Evolutionary conservation across 2,329 filamentous ascomycete species (phyloP).

Genomic region (Trichophyton mentagrophytes): DNA sequence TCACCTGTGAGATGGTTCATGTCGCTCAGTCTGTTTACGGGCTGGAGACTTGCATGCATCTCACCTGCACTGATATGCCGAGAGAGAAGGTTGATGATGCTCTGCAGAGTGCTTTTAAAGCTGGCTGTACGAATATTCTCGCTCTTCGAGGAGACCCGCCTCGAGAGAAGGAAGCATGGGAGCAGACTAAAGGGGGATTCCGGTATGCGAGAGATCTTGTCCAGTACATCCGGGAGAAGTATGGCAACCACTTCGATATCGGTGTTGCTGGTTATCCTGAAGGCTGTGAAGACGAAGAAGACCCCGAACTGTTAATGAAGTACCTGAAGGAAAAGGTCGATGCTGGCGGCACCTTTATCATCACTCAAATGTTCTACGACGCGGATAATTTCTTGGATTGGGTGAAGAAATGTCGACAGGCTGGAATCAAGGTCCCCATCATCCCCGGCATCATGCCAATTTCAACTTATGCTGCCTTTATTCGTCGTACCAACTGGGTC

Average conservation of each 20-base stretch:
- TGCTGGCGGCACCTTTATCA: conserved; percentile 81
- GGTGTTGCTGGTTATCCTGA: conserved; percentile 95
- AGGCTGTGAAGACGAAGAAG: conserved; percentile 82
- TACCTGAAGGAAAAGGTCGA: conserved; percentile 97
- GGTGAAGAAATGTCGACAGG: conserved; percentile 73
- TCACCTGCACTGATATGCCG: conserved; percentile 98
- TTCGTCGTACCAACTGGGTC: conserved; percentile 82
- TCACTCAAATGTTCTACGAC: conserved; percentile 99
- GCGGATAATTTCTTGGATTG: conserved; percentile 87
- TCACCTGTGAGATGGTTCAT: conserved; percentile 95
- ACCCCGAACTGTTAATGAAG: conserved; percentile 71
- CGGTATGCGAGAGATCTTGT: conserved; percentile 86
- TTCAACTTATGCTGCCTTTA: conserved; percentile 84
- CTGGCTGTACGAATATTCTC: conserved; percentile 94
- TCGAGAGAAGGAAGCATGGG: conserved; percentile 87
- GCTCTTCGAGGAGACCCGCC: conserved; percentile 88
- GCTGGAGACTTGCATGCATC: conserved; percentile 96
- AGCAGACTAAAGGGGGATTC: conserved; percentile 73
- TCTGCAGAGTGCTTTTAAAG: conserved; percentile 75
- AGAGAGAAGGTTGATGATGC: conserved; percentile 82
- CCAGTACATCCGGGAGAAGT: conserved; percentile 63
- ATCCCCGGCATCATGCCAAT: conserved; percentile 88
- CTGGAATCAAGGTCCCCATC: conserved; percentile 72
- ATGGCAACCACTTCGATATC: conserved; percentile 89
- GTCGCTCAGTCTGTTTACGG: conserved; percentile 92